These are phyloP conservation scores for Naganishia antarctica DNA, from an alignment of 768 basidiomycete genomes.

Conservation along the genomic window DNA sequence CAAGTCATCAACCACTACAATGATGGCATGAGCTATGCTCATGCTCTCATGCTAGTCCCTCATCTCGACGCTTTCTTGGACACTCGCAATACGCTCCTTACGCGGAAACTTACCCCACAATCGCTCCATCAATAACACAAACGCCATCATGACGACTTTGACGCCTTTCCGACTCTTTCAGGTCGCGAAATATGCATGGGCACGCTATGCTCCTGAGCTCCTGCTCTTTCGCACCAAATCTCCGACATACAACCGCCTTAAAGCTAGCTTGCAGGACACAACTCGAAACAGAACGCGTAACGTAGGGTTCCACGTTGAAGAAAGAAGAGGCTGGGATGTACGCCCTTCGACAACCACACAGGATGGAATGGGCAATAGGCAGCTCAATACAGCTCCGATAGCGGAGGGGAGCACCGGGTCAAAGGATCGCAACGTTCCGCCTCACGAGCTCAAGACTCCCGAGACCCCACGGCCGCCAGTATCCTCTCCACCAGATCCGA, in stretches of 20 bases:
- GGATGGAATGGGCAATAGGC: neutral
- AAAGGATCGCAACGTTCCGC: neutral
- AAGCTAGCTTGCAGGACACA: conserved; percentile 30
- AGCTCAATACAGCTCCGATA: neutral
- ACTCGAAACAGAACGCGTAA: neutral
- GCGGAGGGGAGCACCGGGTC: too few relatives aligned
- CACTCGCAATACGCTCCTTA: neutral
- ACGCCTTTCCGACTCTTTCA: conserved; percentile 45
- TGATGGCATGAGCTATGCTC: conserved; percentile 17
- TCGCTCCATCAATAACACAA: too few relatives aligned
- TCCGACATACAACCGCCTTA: conserved; percentile 21
- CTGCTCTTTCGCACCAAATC: neutral
- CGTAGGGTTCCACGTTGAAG: conserved; percentile 12
- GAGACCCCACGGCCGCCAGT: neutral
- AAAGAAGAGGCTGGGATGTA: conserved; percentile 23
- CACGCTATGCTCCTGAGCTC: conserved; percentile 15
- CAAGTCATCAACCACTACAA: neutral
- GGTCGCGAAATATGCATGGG: conserved; percentile 39
- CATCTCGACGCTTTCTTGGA: neutral
- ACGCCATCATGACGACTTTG: conserved; percentile 33
- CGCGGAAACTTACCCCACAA: neutral
- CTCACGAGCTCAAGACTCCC: neutral
- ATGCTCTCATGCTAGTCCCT: neutral
- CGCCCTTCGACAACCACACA: neutral
- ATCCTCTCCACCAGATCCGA: conserved; percentile 15